Percentiles rank a stretch among this genome's conserved stretches.
These are phyloP conservation scores for Rhizomucor miehei DNA, from an alignment of 371 early-diverging fungal genomes.

Conservation along the genomic window DNA sequence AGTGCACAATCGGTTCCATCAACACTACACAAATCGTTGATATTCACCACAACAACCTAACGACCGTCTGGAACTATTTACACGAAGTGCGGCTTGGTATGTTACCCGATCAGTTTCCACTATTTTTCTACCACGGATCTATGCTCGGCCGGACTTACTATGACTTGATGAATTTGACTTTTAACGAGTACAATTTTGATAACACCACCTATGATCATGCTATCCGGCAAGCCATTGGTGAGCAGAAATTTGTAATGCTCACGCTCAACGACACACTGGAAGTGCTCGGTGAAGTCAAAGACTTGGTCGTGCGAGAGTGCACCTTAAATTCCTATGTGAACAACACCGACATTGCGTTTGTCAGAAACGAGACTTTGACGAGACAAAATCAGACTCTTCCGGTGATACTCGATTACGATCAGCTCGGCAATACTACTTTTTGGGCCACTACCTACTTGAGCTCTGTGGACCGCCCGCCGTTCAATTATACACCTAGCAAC, in stretches of 20 bases:
- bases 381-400: not conserved
- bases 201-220: not conserved
- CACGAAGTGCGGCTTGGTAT: not conserved
- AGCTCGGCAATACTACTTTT: conserved; percentile 1
- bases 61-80: not conserved
- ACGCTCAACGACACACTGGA: not conserved
- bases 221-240: conserved; percentile 1
- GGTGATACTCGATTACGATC: conserved; percentile 6
- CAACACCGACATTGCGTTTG: not conserved
- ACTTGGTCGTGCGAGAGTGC: conserved; percentile 7
- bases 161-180: conserved; percentile 10
- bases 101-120: conserved; percentile 1
- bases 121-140: conserved; percentile 6
- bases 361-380: not conserved
- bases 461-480: not conserved
- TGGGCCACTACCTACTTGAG: not conserved
- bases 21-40: conserved; percentile 9
- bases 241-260: conserved; percentile 8
- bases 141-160: conserved; percentile 11
- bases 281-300: not conserved
- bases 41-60: conserved; percentile 6
- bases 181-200: not conserved
- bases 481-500: conserved; percentile 4
- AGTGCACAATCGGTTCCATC: conserved; percentile 7
- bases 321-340: conserved; percentile 8